phyloP scores from a whole-genome alignment of 106 monocot species.

The Allium cepa region DNA sequence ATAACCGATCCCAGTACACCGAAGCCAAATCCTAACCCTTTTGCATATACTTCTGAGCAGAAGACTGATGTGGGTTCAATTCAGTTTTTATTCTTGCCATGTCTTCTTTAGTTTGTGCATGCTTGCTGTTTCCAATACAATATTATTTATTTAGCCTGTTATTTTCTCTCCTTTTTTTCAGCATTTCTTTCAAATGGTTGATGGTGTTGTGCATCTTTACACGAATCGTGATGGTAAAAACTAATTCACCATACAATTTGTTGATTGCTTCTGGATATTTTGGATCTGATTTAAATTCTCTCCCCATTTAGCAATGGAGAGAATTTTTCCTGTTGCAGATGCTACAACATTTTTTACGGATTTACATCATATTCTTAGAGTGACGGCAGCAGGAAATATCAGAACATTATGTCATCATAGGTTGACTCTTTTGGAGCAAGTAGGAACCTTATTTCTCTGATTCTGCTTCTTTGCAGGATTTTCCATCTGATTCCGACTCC shows the following conservation, averaged over 20 bases:
- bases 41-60: slow-evolving; percentile 55
- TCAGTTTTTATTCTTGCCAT: not conserved
- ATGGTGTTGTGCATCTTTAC: slow-evolving; percentile 93
- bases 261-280: not conserved
- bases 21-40: slow-evolving; percentile 83
- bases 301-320: slow-evolving; percentile 43
- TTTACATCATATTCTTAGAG: slow-evolving; percentile 78
- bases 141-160: not conserved
- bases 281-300: not conserved
- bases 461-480: not conserved
- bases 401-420: slow-evolving; percentile 87
- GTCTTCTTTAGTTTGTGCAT: not conserved
- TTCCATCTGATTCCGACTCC: not conserved
- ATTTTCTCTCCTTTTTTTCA: slow-evolving; percentile 9
- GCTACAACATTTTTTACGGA: slow-evolving; percentile 98
- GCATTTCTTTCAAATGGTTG: slow-evolving; percentile 92
- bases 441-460: slow-evolving; percentile 13
- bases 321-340: slow-evolving; percentile 77
- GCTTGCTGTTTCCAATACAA: not conserved
- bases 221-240: slow-evolving; percentile 51
- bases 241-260: not conserved
- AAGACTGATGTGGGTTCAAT: slow-evolving; percentile 66
- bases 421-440: slow-evolving; percentile 91
- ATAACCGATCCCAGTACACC: slow-evolving; percentile 98
- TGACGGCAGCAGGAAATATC: slow-evolving; percentile 84